phyloP scores from a whole-genome alignment of 164 flowering plant genomes.

The grape (Vitis vinifera) region DNA sequence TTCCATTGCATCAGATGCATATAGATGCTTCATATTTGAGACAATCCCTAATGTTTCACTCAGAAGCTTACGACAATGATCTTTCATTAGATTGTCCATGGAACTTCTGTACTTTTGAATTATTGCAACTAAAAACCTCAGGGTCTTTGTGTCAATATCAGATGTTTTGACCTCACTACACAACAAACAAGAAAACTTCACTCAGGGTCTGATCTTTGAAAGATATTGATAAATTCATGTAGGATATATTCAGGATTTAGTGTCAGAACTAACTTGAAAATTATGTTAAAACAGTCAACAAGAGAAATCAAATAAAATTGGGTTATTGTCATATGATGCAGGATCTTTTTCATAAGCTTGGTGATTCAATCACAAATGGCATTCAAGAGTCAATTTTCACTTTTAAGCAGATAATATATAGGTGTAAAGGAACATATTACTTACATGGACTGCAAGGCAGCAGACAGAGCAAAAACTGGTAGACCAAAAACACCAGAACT shows the following conservation, averaged over 20 bases:
- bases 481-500: constrained; percentile 32
- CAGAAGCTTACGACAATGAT: constrained; percentile 49
- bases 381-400: not conserved
- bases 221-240: not conserved
- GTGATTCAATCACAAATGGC: not conserved
- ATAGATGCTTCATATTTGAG: constrained; percentile 56
- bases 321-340: not conserved
- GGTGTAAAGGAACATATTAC: constrained; percentile 22
- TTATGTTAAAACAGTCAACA: not conserved
- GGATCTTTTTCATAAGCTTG: too few species aligned
- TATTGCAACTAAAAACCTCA: constrained; percentile 53
- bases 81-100: constrained; percentile 30
- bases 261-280: not conserved
- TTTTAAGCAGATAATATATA: not conserved
- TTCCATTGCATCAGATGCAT: constrained; percentile 59
- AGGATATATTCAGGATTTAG: too few species aligned
- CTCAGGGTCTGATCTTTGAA: not conserved
- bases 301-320: too few species aligned
- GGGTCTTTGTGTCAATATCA: constrained; percentile 53
- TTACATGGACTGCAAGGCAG: constrained; percentile 67
- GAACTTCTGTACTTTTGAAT: constrained; percentile 40
- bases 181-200: constrained; percentile 2
- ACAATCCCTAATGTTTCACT: constrained; percentile 59
- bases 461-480: constrained; percentile 65
- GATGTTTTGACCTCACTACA: constrained; percentile 54